Percentiles rank a stretch among this genome's conserved stretches.
Conservation (phyloP, 345 rosid species). For the Pelargonium nanum region DNA sequence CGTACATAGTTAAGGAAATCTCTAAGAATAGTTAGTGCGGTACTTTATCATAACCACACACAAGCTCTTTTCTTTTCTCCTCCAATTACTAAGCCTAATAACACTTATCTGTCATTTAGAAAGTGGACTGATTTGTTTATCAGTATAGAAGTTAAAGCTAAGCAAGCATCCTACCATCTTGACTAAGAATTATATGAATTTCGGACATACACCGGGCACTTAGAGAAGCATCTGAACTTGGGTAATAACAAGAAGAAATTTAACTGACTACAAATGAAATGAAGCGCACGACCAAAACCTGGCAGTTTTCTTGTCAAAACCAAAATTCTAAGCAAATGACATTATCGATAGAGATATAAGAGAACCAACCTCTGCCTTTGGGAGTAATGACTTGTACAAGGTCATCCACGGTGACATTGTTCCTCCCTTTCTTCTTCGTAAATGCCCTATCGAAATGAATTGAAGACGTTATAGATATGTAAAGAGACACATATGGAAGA, state of each 20-base stretch:
- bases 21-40: no score
- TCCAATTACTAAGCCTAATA: no score
- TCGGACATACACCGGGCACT: neutral
- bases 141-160: no score
- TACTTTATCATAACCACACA: no score
- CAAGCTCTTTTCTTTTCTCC: no score
- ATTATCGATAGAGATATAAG: neutral
- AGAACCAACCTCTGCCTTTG: conserved; percentile 36
- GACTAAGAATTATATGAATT: neutral
- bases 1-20: no score
- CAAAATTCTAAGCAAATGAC: neutral
- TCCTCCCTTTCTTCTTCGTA: conserved; percentile 41
- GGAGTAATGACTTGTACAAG: conserved; percentile 38
- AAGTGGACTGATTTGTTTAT: no score
- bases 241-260: neutral
- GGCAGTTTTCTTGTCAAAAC: neutral
- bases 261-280: neutral
- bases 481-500: neutral
- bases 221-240: neutral
- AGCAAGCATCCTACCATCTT: no score
- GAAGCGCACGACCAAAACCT: neutral
- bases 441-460: conserved; percentile 9
- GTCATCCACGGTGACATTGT: conserved; percentile 40
- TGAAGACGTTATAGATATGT: neutral
- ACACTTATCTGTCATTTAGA: no score